Percentiles rank a stretch among this genome's conserved stretches.
phyloP scores from a whole-genome alignment of 2,329 filamentous ascomycete genomes.

The Fragosphaeria purpurea region DNA sequence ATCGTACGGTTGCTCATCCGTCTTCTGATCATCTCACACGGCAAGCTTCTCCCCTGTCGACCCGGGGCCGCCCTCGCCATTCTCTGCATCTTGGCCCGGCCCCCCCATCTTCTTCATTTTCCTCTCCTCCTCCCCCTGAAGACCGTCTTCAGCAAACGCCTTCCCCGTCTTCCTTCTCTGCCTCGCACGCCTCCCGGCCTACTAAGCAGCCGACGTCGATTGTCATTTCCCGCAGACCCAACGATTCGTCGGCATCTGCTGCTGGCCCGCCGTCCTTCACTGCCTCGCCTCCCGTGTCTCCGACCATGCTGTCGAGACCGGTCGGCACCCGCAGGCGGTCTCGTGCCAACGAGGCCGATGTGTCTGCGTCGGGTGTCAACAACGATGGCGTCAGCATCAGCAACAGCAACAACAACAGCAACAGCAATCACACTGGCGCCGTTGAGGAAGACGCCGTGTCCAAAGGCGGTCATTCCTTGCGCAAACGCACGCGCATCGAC shows the following conservation, averaged over 20 bases:
- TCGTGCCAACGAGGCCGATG: slow-evolving; percentile 31
- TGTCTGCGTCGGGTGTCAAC: slow-evolving; percentile 13
- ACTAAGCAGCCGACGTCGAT: too few species aligned
- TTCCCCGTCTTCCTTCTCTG: background rate
- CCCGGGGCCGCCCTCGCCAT: slow-evolving; percentile 6
- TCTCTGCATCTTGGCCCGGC: slow-evolving; percentile 1
- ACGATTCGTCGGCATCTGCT: too few species aligned
- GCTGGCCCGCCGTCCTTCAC: slow-evolving; percentile 17
- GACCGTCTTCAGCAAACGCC: too few species aligned
- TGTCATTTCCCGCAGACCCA: too few species aligned
- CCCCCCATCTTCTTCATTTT: background rate
- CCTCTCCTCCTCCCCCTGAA: background rate
- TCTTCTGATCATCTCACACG: background rate
- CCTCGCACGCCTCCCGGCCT: background rate
- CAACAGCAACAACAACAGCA: too few species aligned
- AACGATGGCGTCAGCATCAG: slow-evolving; percentile 26
- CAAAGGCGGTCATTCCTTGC: slow-evolving; percentile 49
- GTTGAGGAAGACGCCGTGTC: slow-evolving; percentile 37
- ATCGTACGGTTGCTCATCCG: background rate
- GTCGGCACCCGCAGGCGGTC: slow-evolving; percentile 30
- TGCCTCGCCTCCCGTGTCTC: slow-evolving; percentile 24
- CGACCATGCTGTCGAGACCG: slow-evolving; percentile 15
- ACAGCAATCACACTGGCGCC: background rate
- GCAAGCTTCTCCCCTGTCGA: background rate
- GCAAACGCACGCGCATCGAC: slow-evolving; percentile 46